These are phyloP conservation scores for Cicer arietinum DNA, from an alignment of 306 rosid genomes.

Conservation along the genomic window DNA sequence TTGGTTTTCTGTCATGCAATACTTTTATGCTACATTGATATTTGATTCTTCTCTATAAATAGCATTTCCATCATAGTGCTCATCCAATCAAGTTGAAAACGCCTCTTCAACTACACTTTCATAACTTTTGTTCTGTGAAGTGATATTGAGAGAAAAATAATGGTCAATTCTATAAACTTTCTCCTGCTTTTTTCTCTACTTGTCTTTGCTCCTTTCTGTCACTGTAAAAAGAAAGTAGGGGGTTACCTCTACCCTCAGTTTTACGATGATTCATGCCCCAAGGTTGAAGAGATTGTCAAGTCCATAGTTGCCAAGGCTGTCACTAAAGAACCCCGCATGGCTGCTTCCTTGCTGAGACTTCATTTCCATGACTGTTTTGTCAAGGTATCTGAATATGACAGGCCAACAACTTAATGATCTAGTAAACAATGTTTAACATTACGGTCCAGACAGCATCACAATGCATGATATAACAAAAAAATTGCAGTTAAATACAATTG, in stretches of 20 bases:
- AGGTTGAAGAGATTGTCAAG: constrained; percentile 68
- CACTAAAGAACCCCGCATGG: constrained; percentile 77
- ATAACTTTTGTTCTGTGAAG: constrained; percentile 24
- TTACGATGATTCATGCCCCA: constrained; percentile 75
- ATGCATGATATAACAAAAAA: no score
- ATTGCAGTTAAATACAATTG: no score
- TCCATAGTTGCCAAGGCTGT: constrained; percentile 75
- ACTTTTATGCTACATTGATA: neutral
- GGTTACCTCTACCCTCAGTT: constrained; percentile 74
- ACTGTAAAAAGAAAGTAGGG: constrained; percentile 44
- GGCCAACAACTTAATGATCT: neutral
- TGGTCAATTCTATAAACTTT: constrained; percentile 55
- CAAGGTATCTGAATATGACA: constrained; percentile 54
- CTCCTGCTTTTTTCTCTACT: constrained; percentile 61
- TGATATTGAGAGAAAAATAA: constrained; percentile 37
- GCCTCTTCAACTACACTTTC: constrained; percentile 29
- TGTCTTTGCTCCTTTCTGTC: constrained; percentile 65
- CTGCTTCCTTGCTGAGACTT: constrained; percentile 86
- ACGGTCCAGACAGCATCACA: neutral
- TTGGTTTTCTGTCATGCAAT: constrained; percentile 14
- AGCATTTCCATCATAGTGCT: constrained; percentile 35
- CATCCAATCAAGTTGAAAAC: constrained; percentile 39
- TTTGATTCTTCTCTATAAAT: constrained; percentile 56
- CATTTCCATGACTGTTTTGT: constrained; percentile 97
- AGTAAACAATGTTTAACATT: neutral